Base-by-base conservation (phyloP, 179 eudicot species). In the Carnegiea gigantea region DNA sequence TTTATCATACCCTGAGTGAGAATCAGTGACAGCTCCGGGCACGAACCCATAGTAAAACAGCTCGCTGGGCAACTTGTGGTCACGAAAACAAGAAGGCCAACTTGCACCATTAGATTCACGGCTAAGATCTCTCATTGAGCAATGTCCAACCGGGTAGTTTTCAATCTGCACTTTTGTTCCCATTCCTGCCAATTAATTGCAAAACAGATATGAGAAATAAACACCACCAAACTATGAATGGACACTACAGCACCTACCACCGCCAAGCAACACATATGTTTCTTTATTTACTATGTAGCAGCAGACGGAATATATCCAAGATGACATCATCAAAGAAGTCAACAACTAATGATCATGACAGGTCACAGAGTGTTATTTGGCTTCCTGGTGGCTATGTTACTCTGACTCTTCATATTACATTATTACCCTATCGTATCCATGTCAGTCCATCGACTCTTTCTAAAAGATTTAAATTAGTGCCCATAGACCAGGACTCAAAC, bases 101-200 rank as follows among this genome's bases (percentile, higher is more conserved):
- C 90, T 89, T 78, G 88, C 86, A 82, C 91, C 88, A 82, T 90
- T 92, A 72, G 91, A 84, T 77, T 95, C 95, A 81, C 85, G 93
- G 77, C 86, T 96, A 78, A 88, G 90, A 83, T 94, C 97, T 87
- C 92, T 91, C 97, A 93, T 92, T 77, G 97, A 90, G 84, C 87
- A 90, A 89, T 87, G 87, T 79, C 91, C 95, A 77, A 89, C 90
- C 78, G 86, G 68, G 86, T 80, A 88, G 86, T 88, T 92, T 82
- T 95, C 88, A 80, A 88, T 80, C 79, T 93, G 88, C 79, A 92
- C 88, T 80, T 92, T 88, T 82, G 97, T 90, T 89, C 98, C 98
- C 98, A 95, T 95, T 86, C 90, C 98, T 95, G 92, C 81, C 49
- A 74, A 82, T 57, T 21, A 75, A 73, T 33, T 60, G 75, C 77